Evolutionary conservation across 2,329 filamentous ascomycete species (phyloP).

Genomic region (Apiospora marii): DNA sequence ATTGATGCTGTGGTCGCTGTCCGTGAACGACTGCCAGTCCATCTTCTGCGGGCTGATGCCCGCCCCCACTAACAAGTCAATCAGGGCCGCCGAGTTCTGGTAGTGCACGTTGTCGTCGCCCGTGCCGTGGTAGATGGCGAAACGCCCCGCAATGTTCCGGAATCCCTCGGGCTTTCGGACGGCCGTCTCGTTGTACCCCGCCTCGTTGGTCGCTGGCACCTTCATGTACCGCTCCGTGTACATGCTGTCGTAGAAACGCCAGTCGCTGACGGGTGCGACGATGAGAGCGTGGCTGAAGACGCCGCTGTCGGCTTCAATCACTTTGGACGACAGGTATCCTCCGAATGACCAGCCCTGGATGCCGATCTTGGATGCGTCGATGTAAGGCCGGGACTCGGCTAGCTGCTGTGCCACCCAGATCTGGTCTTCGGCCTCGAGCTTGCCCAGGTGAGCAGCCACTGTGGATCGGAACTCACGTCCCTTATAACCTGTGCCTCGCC

Average conservation of each 20-base stretch:
- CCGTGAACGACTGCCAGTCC: conserved; percentile 70
- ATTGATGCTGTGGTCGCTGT: conserved; percentile 67
- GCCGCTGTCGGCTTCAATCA: conserved; percentile 67
- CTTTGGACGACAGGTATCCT: conserved; percentile 72
- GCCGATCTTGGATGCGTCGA: conserved; percentile 66
- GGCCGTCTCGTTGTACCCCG: conserved; percentile 67
- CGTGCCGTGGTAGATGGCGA: conserved; percentile 70
- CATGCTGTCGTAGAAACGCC: conserved; percentile 75
- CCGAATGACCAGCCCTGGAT: conserved; percentile 77
- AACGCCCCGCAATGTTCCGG: conserved; percentile 66
- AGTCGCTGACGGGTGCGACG: conserved; percentile 72
- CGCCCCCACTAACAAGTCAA: conserved; percentile 66
- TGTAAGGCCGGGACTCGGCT: conserved; percentile 55
- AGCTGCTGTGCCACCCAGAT: conserved; percentile 70
- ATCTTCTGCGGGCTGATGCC: conserved; percentile 68
- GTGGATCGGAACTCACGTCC: conserved; percentile 68
- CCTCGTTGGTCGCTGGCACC: conserved; percentile 60
- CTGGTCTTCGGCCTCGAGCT: conserved; percentile 71
- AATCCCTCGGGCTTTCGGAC: conserved; percentile 67
- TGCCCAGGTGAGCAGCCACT: conserved; percentile 67
- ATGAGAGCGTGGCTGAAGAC: conserved; percentile 70
- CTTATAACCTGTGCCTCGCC: conserved; percentile 70
- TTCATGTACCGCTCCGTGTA: conserved; percentile 81
- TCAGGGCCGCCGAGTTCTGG: conserved; percentile 68
- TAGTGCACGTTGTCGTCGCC: conserved; percentile 79